phyloP scores from a whole-genome alignment of 257 asterid species.

The Lavandula angustifolia region DNA sequence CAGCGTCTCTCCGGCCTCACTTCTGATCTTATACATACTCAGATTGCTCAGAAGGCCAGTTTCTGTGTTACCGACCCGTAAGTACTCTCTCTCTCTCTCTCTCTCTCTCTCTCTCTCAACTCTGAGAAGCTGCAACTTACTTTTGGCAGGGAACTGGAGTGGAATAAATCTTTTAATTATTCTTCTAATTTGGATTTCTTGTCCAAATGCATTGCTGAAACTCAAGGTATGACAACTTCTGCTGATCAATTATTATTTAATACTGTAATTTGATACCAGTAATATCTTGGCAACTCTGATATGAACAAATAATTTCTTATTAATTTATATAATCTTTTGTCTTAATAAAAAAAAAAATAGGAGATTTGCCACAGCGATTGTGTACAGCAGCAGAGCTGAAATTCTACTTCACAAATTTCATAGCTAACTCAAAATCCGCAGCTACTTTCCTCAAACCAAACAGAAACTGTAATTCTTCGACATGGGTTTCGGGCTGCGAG shows the following conservation, averaged over 20 bases:
- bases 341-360: too few species aligned
- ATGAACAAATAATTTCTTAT: too few species aligned
- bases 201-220: conserved; percentile 51
- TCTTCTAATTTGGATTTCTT: conserved; percentile 61
- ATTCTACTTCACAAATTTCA: conserved; percentile 70
- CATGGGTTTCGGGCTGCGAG: conserved; percentile 94
- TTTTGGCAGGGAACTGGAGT: conserved; percentile 61
- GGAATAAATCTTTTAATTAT: conserved; percentile 75
- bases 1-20: conserved; percentile 51
- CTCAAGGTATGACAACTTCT: conserved; percentile 44
- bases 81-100: conserved; percentile 21
- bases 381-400: conserved; percentile 81
- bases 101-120: conserved; percentile 2
- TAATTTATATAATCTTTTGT: too few species aligned
- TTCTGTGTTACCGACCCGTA: conserved; percentile 71
- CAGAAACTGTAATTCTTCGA: conserved; percentile 63
- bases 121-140: background rate
- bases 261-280: too few species aligned
- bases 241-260: background rate
- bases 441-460: conserved; percentile 57
- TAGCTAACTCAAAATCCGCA: conserved; percentile 38
- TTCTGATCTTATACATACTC: conserved; percentile 39
- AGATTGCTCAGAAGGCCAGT: conserved; percentile 47
- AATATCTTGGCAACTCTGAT: too few species aligned
- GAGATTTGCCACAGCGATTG: conserved; percentile 66